Evolutionary conservation across 2,329 filamentous ascomycete genomes (phyloP), one percentile per base, ranked within the genome.

Genomic region (Penicillium palitans): DNA sequence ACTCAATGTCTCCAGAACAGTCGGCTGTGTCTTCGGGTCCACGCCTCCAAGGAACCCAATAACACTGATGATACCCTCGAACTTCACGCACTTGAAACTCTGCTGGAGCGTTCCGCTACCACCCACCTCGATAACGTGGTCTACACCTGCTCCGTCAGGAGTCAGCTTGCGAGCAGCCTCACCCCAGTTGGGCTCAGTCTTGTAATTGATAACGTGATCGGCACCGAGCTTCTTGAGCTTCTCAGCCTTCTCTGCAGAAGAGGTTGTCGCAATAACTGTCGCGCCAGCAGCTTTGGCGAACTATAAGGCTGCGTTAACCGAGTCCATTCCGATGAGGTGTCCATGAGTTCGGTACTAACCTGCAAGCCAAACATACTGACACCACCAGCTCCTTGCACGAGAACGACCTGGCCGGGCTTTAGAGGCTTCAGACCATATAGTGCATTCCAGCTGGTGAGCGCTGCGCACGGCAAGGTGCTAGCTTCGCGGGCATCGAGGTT

Each of bases 61-160:
- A 57, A 86, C 79, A 58, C 71, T 78, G 62, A 84, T 82, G 15
- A 84, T 73, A 35, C 83, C 84, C 62, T 85, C 84, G 31, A 80
- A 78, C 52, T 76, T 77, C 57, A 85, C 74, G 1, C 82, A 81
- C 61, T 80, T 80, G 41, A 88, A 73, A 3, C 79, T 81, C 68
- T 87, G 79, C 3, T 75, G 66, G 62, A 90, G 79, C 0, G 86
- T 89, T n/a, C 78, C 80, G 0, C 84, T 78, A 0, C 87, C 87
- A 13, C 85, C 87, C n/a, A 89, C 82, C 65, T 90, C 88, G 40
- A 89, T 67, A 40, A 90, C 76, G 60, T 87, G 79, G 65, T 89
- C 82, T 8, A 88, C 83, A 13, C 88, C 88, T 2, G 65, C 67
- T 17, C 81, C 81, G 0, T 76, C 71, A 0, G 83, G 77, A 0